Conservation (phyloP, 495 filamentous ascomycete genomes). For the Endocarpon pusillum region DNA sequence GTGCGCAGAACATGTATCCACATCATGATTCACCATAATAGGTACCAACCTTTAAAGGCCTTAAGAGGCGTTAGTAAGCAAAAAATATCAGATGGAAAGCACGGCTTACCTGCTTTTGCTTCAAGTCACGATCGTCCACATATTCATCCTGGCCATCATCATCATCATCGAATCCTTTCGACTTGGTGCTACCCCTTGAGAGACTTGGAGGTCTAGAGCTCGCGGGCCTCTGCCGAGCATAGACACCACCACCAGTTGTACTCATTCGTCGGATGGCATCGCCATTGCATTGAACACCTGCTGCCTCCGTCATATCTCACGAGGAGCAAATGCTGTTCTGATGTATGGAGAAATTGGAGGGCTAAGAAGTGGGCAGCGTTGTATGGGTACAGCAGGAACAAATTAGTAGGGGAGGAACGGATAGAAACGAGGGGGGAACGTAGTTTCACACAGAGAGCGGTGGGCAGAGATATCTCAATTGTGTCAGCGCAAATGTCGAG, state of each 20-base stretch:
- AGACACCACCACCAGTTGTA: conserved; percentile 1
- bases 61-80: not conserved
- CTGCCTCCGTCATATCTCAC: not conserved
- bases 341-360: no score
- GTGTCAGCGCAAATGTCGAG: no score
- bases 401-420: no score
- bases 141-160: conserved; percentile 15
- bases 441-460: no score
- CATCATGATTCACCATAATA: conserved; percentile 6
- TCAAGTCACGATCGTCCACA: conserved; percentile 5
- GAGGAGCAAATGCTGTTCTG: no score
- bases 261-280: conserved; percentile 1
- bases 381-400: no score
- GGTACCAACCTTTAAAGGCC: conserved; percentile 7
- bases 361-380: no score
- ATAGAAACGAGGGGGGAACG: no score
- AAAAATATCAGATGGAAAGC: not conserved
- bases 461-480: no score
- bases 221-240: conserved; percentile 1
- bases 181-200: not conserved
- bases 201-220: not conserved
- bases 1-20: not conserved
- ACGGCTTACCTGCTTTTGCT: conserved; percentile 5
- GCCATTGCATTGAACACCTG: not conserved
- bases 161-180: conserved; percentile 3